Conservation (phyloP, 2,329 filamentous ascomycete genomes). For the Ceratocystiopsis brevicomis region DNA sequence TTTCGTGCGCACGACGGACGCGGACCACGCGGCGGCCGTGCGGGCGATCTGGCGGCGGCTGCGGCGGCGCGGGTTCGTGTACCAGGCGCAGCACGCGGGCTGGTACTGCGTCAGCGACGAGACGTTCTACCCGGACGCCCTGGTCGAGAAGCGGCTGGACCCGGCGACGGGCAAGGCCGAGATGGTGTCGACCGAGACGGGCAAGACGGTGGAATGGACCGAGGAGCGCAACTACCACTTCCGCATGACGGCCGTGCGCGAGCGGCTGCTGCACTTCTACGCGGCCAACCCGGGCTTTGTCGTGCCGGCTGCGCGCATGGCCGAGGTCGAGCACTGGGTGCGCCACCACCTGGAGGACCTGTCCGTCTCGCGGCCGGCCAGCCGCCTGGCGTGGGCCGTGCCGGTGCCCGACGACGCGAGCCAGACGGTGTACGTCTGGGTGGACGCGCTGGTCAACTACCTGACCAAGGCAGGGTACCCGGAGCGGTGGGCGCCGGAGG, state of each 20-base stretch:
- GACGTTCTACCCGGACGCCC: constrained; percentile 71
- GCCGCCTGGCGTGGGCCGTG: constrained; percentile 73
- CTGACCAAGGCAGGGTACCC: constrained; percentile 76
- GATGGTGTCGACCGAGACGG: constrained; percentile 71
- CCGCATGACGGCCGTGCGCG: constrained; percentile 62
- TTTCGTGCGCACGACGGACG: constrained; percentile 85
- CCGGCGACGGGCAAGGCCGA: constrained; percentile 66
- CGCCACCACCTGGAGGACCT: constrained; percentile 63
- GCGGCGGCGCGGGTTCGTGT: constrained; percentile 57
- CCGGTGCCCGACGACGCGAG: constrained; percentile 63
- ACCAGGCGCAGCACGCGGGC: constrained; percentile 69
- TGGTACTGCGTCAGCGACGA: constrained; percentile 98
- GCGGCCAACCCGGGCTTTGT: constrained; percentile 60
- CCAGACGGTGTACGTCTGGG: constrained; percentile 96
- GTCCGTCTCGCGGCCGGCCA: constrained; percentile 60
- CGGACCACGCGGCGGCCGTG: constrained; percentile 65
- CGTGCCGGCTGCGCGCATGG: constrained; percentile 51
- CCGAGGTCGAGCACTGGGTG: constrained; percentile 63
- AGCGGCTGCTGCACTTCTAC: constrained; percentile 67
- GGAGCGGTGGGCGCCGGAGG: constrained; percentile 38
- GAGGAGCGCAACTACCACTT: constrained; percentile 93
- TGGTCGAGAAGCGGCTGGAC: constrained; percentile 56
- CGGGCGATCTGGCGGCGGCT: constrained; percentile 77
- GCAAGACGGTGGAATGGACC: constrained; percentile 85
- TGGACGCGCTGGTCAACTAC: constrained; percentile 92